A percentile compares a stretch with the other conserved stretches of the same genome.
Evolutionary conservation across 2,329 filamentous ascomycete species (phyloP).

Genomic region (Diaporthe velutina): DNA sequence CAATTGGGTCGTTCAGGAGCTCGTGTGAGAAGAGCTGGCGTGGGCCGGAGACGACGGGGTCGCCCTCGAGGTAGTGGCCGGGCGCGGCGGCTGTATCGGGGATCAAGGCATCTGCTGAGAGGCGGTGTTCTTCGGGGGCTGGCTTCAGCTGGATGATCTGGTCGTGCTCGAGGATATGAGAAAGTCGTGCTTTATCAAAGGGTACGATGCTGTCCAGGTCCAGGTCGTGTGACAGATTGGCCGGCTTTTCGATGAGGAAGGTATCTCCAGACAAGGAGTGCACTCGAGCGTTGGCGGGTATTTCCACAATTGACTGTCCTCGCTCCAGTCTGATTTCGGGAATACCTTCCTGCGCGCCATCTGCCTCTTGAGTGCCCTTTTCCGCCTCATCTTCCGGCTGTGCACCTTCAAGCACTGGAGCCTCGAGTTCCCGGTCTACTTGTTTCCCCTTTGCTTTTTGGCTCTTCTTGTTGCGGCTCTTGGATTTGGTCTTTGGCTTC

Average conservation of each 20-base stretch:
- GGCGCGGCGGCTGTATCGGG: slow-evolving; percentile 19
- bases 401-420: background rate
- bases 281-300: slow-evolving; percentile 27
- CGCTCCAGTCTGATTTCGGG: background rate
- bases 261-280: slow-evolving; percentile 34
- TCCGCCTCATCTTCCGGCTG: background rate
- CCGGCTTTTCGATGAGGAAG: slow-evolving; percentile 2
- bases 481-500: slow-evolving; percentile 14
- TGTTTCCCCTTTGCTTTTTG: slow-evolving; percentile 13
- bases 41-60: slow-evolving; percentile 30
- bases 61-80: slow-evolving; percentile 32
- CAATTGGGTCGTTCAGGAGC: slow-evolving; percentile 31
- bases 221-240: slow-evolving; percentile 14
- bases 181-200: background rate
- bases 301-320: slow-evolving; percentile 20
- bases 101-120: slow-evolving; percentile 35
- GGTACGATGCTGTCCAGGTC: slow-evolving; percentile 6
- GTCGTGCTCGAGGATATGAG: slow-evolving; percentile 30
- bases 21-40: slow-evolving; percentile 35
- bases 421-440: background rate
- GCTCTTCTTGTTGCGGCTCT: background rate
- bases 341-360: background rate
- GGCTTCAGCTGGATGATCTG: slow-evolving; percentile 20
- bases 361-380: background rate
- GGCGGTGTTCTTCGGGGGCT: slow-evolving; percentile 15